Evolutionary conservation across 495 filamentous ascomycete genomes (phyloP).

Genomic region (Aspergillus mulundensis): DNA sequence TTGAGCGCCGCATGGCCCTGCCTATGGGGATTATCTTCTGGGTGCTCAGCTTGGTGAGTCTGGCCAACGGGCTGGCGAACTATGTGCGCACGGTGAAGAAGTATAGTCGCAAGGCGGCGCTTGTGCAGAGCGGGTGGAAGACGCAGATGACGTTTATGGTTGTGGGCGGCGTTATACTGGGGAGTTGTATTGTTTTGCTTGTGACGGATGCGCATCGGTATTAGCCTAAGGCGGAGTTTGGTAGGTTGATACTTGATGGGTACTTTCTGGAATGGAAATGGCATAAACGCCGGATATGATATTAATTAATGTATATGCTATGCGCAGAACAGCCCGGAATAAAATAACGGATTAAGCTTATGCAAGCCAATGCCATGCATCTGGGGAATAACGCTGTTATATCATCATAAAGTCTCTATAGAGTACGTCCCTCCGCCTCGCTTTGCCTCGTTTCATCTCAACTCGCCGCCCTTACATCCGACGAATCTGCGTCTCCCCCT

Average conservation of each 20-base stretch:
- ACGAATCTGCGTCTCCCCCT: conserved; percentile 78
- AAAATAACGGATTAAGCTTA: neutral
- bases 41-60: conserved; percentile 69
- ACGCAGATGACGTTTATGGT: conserved; percentile 76
- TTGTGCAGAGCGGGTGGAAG: conserved; percentile 93
- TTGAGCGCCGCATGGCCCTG: conserved; percentile 72
- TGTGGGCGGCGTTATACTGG: conserved; percentile 75
- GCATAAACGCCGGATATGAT: neutral
- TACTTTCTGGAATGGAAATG: too few relatives aligned
- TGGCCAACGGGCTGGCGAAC: conserved; percentile 74
- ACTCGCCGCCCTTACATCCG: conserved; percentile 69
- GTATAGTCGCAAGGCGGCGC: conserved; percentile 69
- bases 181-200: conserved; percentile 66
- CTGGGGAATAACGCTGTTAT: conserved; percentile 3
- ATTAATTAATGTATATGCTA: neutral
- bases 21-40: conserved; percentile 90
- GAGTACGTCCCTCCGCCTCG: neutral
- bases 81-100: conserved; percentile 85
- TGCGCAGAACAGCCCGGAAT: neutral
- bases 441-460: neutral
- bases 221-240: neutral
- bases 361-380: neutral
- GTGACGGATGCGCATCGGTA: conserved; percentile 43
- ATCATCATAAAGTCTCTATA: conserved; percentile 6
- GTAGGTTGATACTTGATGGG: neutral